phyloP scores from a whole-genome alignment of 306 rosid species.

The Arachis stenosperma region DNA sequence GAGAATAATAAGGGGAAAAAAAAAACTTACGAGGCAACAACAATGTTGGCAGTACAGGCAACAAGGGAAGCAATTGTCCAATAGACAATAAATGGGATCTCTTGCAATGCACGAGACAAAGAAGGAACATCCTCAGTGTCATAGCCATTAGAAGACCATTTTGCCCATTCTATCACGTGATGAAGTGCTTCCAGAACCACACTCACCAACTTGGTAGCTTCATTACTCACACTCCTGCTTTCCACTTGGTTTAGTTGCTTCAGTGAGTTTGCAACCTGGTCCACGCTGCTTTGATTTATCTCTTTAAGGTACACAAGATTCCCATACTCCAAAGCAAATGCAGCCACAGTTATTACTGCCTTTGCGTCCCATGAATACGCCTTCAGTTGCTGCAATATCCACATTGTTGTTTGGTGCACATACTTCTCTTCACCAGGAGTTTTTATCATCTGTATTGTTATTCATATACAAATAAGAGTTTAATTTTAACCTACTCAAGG shows the following conservation, averaged over 20 bases:
- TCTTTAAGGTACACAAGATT: slow-evolving; percentile 33
- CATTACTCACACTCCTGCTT: not conserved
- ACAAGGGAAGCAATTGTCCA: slow-evolving; percentile 37
- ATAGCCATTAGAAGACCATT: slow-evolving; percentile 34
- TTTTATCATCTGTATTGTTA: slow-evolving; percentile 37
- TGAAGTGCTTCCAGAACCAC: slow-evolving; percentile 42
- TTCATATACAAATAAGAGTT: too few species aligned
- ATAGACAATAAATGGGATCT: slow-evolving; percentile 45
- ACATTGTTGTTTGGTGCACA: slow-evolving; percentile 44
- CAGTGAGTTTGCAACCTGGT: slow-evolving; percentile 28
- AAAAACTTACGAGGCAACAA: slow-evolving; percentile 28
- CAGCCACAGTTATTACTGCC: slow-evolving; percentile 44
- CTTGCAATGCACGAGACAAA: slow-evolving; percentile 33
- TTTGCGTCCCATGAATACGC: slow-evolving; percentile 70
- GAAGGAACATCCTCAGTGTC: slow-evolving; percentile 42
- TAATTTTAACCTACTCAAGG: too few species aligned
- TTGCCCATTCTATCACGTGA: slow-evolving; percentile 47
- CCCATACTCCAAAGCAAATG: slow-evolving; percentile 45
- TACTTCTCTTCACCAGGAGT: slow-evolving; percentile 23
- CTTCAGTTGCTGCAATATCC: slow-evolving; percentile 41
- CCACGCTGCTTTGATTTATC: not conserved
- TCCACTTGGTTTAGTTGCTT: slow-evolving; percentile 35
- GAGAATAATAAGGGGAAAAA: too few species aligned
- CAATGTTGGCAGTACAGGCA: slow-evolving; percentile 25
- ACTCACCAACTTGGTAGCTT: not conserved